These are phyloP conservation scores for Naganishia cerealis DNA, from an alignment of 1,284 basidiomycete species.

Conservation along the genomic window DNA sequence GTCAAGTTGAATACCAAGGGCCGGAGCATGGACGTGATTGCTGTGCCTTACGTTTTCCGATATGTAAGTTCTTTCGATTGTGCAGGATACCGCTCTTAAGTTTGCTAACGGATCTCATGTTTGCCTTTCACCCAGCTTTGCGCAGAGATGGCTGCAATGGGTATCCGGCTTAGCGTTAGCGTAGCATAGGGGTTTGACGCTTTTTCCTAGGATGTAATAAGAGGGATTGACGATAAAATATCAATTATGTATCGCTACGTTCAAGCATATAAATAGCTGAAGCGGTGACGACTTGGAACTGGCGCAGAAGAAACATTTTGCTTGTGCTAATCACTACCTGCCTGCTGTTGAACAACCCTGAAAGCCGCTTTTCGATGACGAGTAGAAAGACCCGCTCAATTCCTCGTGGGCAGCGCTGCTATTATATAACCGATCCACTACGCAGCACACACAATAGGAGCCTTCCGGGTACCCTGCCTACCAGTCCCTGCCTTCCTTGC, in stretches of 20 bases:
- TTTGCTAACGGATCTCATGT: constrained; percentile 37
- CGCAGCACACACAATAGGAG: no score
- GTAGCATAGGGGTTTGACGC: constrained; percentile 35
- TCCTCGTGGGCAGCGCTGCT: no score
- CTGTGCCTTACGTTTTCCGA: constrained; percentile 91
- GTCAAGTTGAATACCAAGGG: constrained; percentile 38
- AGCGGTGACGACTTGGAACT: background rate
- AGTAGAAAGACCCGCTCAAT: no score
- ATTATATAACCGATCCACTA: no score
- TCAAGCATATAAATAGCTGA: background rate
- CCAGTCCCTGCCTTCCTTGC: no score
- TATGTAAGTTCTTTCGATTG: constrained; percentile 64
- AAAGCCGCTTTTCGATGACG: no score
- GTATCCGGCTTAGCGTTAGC: constrained; percentile 56
- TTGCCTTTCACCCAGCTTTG: constrained; percentile 53
- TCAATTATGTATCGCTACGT: background rate
- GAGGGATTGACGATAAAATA: background rate
- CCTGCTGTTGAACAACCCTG: background rate
- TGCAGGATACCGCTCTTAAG: constrained; percentile 42
- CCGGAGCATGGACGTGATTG: constrained; percentile 87
- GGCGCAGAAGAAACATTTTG: background rate
- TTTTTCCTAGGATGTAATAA: background rate
- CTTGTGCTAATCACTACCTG: no score
- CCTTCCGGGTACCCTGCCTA: no score
- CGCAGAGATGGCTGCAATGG: constrained; percentile 62